Evolutionary conservation across 1,284 basidiomycete genomes (phyloP).

Genomic region (Leccinum fallax): DNA sequence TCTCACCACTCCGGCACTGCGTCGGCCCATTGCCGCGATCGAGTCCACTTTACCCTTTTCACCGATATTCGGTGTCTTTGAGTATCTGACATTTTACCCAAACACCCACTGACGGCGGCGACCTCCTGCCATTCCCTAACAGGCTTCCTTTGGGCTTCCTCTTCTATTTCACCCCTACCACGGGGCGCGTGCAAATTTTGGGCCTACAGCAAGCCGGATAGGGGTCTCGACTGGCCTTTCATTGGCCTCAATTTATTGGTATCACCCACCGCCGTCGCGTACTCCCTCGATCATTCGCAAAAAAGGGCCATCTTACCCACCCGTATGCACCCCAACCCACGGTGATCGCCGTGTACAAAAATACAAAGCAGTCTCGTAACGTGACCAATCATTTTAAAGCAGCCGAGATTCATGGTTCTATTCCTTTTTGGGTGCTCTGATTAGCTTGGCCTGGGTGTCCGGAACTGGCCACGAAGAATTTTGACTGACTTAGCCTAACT

Average conservation of each 20-base stretch:
- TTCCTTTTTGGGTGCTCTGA: neutral
- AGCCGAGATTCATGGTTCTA: neutral
- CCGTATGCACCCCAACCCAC: neutral
- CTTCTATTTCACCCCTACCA: neutral
- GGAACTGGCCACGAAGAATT: neutral
- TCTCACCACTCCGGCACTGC: neutral
- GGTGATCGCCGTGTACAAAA: neutral
- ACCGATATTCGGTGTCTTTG: neutral
- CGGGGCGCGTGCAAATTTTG: neutral
- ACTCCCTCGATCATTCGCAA: neutral
- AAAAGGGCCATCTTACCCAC: neutral
- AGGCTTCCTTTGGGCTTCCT: neutral
- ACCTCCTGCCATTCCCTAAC: neutral
- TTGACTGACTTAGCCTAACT: neutral
- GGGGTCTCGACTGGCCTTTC: neutral
- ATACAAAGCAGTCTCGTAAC: neutral
- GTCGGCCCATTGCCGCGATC: neutral
- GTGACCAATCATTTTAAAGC: neutral
- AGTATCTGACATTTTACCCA: neutral
- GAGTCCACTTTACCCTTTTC: neutral
- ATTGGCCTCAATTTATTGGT: neutral
- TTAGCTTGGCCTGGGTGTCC: neutral
- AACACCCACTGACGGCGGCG: neutral
- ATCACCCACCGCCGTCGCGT: neutral
- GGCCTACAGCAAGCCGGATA: constrained; percentile 16